Base-by-base conservation (phyloP, 768 basidiomycete species). In the Leucosporidium creatinivorum region DNA sequence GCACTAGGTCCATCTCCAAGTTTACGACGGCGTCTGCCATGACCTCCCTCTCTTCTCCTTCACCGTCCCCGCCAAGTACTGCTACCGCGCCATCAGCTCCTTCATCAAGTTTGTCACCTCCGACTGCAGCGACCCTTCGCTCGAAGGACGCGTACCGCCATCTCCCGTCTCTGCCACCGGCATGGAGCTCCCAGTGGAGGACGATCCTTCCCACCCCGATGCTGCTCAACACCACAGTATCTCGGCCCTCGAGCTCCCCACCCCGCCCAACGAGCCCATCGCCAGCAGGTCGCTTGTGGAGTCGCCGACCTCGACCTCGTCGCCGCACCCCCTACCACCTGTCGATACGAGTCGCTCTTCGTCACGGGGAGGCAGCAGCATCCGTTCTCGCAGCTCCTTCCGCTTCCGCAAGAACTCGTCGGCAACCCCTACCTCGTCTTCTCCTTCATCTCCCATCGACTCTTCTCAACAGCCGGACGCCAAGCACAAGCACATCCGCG, bases 11-110 rank as follows among this genome's bases (percentile, higher is more conserved):
- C 74, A 76, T 36, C 64, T 75, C 4, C 73, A 73, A 50, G 51
- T 73, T 15, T 75, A 66, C 62, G 74, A 74, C 61, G 73, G 68
- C 19, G 69, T 66, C 44, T 70, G 70, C 58, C 74, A 76, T 58
- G 75, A 73, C 58, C 64, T 75, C 5, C 71, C 73, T 5, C 69
- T 75, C 7, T 69, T 76, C 56, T 72, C 72, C 10, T 73, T 74
- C 49, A 78, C 78, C 28, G 74, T 69, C 23, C 77, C 78, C 19
- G 78, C 80, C 44, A 76, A 78, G 70, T 79, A 79, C 48, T 73
- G 76, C 25, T 81, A 78, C 73, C 76, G 80, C 17, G 77, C 79
- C 3, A 80, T 80, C 48, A 76, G 80, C 7, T 75, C 75, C 19
- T 81, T 81, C 66, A 77, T 76, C 36, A 72, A 77, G 57, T 79